Base-by-base conservation (phyloP, 1,284 basidiomycete species). In the Thecaphora thlaspeos region DNA sequence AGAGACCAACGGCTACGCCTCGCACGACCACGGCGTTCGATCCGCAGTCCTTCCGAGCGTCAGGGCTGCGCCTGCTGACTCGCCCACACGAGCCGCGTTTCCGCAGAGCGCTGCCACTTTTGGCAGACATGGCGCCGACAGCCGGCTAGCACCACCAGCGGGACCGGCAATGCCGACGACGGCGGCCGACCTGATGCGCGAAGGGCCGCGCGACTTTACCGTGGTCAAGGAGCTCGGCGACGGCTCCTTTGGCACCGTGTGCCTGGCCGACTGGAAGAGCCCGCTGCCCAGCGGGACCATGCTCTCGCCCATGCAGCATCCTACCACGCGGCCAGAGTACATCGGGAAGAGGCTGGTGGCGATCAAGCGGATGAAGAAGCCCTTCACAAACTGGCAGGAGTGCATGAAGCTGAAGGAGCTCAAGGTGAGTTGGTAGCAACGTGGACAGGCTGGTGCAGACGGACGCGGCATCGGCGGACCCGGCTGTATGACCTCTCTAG, bases 181-280 rank as follows among this genome's bases (percentile, higher is more conserved):
- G 0, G 72, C 72, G 11, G 72, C 72, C 18, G 58, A 60, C 22
- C 61, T 73, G 26, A 71, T 73, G 71, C 58, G 68, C 17, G 73
- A 73, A 48, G 67, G 69, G 9, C 59, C 65, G 2, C 48, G 75
- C 37, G 63, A 74, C 48, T 77, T 71, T 37, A 70, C 68, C 37
- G 61, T 75, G 23, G 76, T 77, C 59, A 68, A 68, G 40, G 70
- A 71, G 32, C 61, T 73, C 30, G 75, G 75, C 2, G 71, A 73
- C 21, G 75, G 75, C 22, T 74, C 71, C 21, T 77, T 99, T 77
- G 94, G 94, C 55, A 97, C 92, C 9, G 94, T 99, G 58, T 93
- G 90, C 87, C 84, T 99, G 65, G 97, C 93, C 78, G 95, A 99
- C 83, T 98, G 94, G 94, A 92, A 95, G 83, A 91, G 91, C 75